Base-by-base conservation (phyloP, 257 asterid species). In the Ajuga chamaepitys region DNA sequence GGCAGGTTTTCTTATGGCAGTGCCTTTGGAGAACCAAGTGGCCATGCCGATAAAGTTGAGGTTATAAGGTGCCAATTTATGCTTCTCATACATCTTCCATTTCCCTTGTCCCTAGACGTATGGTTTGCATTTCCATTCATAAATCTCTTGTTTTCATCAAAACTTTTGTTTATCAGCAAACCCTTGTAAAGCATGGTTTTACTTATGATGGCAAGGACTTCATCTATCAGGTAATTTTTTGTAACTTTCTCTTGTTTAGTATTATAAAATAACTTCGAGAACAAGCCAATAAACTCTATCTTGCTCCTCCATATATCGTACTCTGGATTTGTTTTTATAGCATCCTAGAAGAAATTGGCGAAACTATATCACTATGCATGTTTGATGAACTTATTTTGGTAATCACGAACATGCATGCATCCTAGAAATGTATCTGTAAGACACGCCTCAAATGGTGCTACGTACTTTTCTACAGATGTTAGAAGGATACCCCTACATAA, bases 21-120 rank as follows among this genome's bases (percentile, higher is more conserved):
- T 78, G 99, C 99, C 71, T 93, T 93, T 48, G 99, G 99, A 37
- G 99, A 93, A 76, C 95, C 91, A 64, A 86, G 95, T 85, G 99
- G 99, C 48, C 97, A 93, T 75, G 97, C 99, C 50, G 96, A 89
- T 74, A 85, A 77, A 70, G 96, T 93, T 66, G 97, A 90, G 70
- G 75, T 75, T 64, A 93, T 93, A 88, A 91, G 97, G 97, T 90
- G 22, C 68, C 38, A 46, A 30, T 17, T 65, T 51, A 40, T 11
- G 34, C 70, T 58, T 30, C 28, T 47, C 10, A 7, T 53, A 8
- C 42, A 34, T 14, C 18, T 24, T 24, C 48, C n/a, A n/a, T 13
- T 66, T 42, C 14, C 60, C 53, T 58, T 75, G 26, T 62, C 70
- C 48, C 66, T 37, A n/a, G 64, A 70, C 21, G 25, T 56, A 41